phyloP scores from a whole-genome alignment of 1,284 basidiomycete genomes.

The Tilletia indica region DNA sequence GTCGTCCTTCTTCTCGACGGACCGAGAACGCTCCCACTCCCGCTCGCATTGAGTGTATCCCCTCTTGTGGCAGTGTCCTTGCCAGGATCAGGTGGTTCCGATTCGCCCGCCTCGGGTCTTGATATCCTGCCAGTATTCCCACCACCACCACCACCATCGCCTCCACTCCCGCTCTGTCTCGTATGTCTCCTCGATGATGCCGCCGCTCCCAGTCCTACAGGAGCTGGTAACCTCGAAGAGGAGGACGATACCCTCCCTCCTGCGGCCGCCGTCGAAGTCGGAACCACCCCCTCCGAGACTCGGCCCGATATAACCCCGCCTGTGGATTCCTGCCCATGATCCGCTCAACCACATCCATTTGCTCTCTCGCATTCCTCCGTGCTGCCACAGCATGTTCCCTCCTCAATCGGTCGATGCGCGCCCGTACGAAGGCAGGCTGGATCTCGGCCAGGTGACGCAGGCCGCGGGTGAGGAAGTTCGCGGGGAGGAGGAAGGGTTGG shows the following conservation, averaged over 20 bases:
- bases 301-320: neutral
- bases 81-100: neutral
- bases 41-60: neutral
- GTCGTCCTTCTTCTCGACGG: constrained; percentile 6
- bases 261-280: neutral
- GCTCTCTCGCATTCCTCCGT: constrained; percentile 40
- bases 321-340: constrained; percentile 15
- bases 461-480: constrained; percentile 25
- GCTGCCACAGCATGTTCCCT: constrained; percentile 47
- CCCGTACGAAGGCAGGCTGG: constrained; percentile 45
- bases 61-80: neutral
- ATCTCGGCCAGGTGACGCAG: constrained; percentile 32
- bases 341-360: constrained; percentile 23
- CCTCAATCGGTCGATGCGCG: constrained; percentile 41
- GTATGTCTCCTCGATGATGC: neutral
- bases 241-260: neutral
- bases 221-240: neutral
- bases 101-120: neutral
- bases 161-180: neutral
- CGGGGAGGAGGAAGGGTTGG: constrained; percentile 25
- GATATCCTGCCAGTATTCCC: neutral
- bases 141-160: neutral
- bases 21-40: too few relatives aligned
- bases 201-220: neutral
- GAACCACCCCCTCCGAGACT: neutral